Percentiles rank a stretch among this genome's conserved stretches.
These are phyloP conservation scores for Clitocybe nebularis DNA, from an alignment of 1,284 basidiomycete genomes.

Conservation along the genomic window DNA sequence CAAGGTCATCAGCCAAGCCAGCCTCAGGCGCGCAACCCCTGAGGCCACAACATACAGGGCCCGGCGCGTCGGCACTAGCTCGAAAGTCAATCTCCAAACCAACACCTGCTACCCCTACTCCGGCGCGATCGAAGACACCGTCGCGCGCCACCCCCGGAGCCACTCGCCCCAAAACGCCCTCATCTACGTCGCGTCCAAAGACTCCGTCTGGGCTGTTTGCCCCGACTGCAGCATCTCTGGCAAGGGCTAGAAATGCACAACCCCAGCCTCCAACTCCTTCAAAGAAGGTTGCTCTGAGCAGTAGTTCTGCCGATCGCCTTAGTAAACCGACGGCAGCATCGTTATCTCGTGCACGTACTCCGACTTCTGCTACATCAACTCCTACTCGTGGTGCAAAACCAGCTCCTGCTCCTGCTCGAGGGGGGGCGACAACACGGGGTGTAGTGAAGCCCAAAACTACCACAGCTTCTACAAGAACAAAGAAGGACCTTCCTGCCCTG, in stretches of 20 bases:
- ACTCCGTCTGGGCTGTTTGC: constrained; percentile 64
- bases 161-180: constrained; percentile 31
- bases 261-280: constrained; percentile 40
- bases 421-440: constrained; percentile 13
- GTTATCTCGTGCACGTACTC: constrained; percentile 36
- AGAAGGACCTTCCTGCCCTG: constrained; percentile 8
- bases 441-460: constrained; percentile 18
- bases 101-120: constrained; percentile 33
- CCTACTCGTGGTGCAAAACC: constrained; percentile 23
- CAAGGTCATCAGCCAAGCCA: constrained; percentile 18
- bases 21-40: constrained; percentile 32
- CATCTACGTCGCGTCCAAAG: constrained; percentile 38
- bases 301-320: constrained; percentile 52
- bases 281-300: constrained; percentile 49
- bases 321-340: constrained; percentile 77
- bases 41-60: constrained; percentile 52
- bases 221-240: constrained; percentile 75
- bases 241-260: constrained; percentile 53
- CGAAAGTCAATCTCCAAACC: constrained; percentile 29
- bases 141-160: constrained; percentile 21
- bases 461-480: constrained; percentile 14
- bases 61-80: constrained; percentile 37
- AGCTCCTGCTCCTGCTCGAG: constrained; percentile 13
- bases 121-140: constrained; percentile 49
- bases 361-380: constrained; percentile 18